Evolutionary conservation across 108 stramenopile genomes (phyloP).

Genomic region (Bacterosira constricta): DNA sequence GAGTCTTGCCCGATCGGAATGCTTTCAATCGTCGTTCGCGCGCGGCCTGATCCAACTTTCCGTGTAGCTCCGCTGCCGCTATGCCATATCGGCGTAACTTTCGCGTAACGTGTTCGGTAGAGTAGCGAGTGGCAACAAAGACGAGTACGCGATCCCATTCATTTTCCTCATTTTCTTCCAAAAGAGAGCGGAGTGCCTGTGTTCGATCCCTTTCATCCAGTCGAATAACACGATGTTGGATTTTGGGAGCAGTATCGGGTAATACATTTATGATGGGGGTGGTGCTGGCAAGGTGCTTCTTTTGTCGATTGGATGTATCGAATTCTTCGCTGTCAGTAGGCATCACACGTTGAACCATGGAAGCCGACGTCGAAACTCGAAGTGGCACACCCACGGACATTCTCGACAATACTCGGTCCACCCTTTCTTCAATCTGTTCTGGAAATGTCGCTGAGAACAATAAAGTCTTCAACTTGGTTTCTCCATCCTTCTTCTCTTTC

Average conservation of each 20-base stretch:
- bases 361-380: conserved; percentile 65
- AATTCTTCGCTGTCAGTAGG: background rate
- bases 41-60: conserved; percentile 92
- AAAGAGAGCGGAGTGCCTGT: conserved; percentile 57
- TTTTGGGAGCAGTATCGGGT: conserved; percentile 67
- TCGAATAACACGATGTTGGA: conserved; percentile 65
- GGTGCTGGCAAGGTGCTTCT: conserved; percentile 19
- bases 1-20: conserved; percentile 76
- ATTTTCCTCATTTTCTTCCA: conserved; percentile 49
- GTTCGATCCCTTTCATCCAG: conserved; percentile 69
- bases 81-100: conserved; percentile 81
- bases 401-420: conserved; percentile 76
- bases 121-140: conserved; percentile 89
- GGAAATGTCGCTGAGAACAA: conserved; percentile 95
- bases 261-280: conserved; percentile 37
- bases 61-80: conserved; percentile 88
- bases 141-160: conserved; percentile 87
- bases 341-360: conserved; percentile 39
- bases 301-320: conserved; percentile 4
- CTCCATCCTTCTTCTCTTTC: too few relatives aligned
- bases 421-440: conserved; percentile 83
- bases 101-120: conserved; percentile 79
- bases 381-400: conserved; percentile 62
- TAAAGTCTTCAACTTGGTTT: conserved; percentile 50
- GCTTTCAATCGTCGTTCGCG: conserved; percentile 79